Evolutionary conservation across 345 rosid species (phyloP).

Genomic region (Salix udensis): DNA sequence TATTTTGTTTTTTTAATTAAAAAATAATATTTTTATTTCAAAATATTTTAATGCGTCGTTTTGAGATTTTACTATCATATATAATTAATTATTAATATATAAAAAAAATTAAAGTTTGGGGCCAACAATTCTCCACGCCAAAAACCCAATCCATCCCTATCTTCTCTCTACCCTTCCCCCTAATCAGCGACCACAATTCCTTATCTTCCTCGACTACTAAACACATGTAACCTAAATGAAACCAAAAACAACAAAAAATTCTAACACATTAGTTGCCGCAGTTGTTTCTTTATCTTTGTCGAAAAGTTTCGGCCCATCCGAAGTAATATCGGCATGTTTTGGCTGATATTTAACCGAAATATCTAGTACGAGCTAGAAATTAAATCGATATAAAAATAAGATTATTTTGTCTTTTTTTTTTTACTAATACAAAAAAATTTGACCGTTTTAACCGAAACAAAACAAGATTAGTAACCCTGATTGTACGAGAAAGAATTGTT

Average conservation of each 20-base stretch:
- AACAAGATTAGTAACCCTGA: too few species aligned
- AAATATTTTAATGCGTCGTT: too few species aligned
- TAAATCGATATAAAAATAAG: rapidly evolving
- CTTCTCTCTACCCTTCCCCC: not conserved
- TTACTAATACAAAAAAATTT: too few species aligned
- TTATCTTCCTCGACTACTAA: not conserved
- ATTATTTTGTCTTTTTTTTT: too few species aligned
- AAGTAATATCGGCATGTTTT: too few species aligned
- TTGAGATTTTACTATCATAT: too few species aligned
- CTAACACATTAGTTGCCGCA: not conserved
- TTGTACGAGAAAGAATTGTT: not conserved
- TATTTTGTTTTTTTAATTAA: too few species aligned
- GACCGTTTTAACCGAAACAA: rapidly evolving
- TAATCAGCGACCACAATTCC: constrained; percentile 1
- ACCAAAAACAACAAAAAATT: not conserved
- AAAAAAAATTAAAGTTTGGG: constrained; percentile 14
- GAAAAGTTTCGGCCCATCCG: not conserved
- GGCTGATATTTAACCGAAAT: too few species aligned
- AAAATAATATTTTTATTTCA: too few species aligned
- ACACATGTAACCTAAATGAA: not conserved
- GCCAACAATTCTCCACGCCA: constrained; percentile 46
- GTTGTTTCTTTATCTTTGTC: not conserved
- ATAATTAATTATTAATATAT: too few species aligned
- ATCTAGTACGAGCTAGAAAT: too few species aligned
- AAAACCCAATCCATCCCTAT: constrained; percentile 7